Evolutionary conservation across 2,329 filamentous ascomycete genomes (phyloP), one percentile per base, ranked within the genome.

Genomic region (Drechslerella stenobrocha): DNA sequence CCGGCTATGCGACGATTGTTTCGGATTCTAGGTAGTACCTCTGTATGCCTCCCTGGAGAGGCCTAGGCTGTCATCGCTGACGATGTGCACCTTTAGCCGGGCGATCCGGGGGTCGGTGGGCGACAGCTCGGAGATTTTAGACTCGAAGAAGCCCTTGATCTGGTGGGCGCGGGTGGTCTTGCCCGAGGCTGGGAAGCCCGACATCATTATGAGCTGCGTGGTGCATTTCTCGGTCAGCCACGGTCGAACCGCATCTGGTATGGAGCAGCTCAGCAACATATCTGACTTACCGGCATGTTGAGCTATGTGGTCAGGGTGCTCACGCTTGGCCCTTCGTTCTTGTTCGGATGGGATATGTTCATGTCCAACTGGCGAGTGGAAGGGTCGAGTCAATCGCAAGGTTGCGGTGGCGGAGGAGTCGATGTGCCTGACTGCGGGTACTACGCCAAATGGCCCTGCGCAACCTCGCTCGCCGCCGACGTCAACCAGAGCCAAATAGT

Each of bases 81-180:
- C 56, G 3, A 72, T 30, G 32, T 73, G 71, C 6, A 73, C 70
- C 23, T 66, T 71, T 11, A 73, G 53, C 15, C 48, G 56, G 5
- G 65, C 40, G 20, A 69, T 61, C 1, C 71, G 65, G 11, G 59
- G 3, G 28, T 70, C 53, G 5, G 66, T 56, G 6, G 55, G 46
- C 5, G 63, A 47, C 47, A 52, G 58, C 24, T 73, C 60, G 72
- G 77, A 76, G 75, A 86, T 84, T 73, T 81, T 84, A 70, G 81
- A 77, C 48, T 80, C 75, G 74, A 91, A 83, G 77, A 85, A 85
- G 30, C 80, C 76, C 74, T 85, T 77, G 8, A 93, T 82, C 76
- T 92, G 84, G 45, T 79, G 78, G 9, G 85, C 84, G 71, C 85
- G 83, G 18, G 83, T 83, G 30, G 84, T 84, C 77, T 88, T 88